Base-by-base conservation (phyloP, 768 basidiomycete genomes). In the Trametes elegans region DNA sequence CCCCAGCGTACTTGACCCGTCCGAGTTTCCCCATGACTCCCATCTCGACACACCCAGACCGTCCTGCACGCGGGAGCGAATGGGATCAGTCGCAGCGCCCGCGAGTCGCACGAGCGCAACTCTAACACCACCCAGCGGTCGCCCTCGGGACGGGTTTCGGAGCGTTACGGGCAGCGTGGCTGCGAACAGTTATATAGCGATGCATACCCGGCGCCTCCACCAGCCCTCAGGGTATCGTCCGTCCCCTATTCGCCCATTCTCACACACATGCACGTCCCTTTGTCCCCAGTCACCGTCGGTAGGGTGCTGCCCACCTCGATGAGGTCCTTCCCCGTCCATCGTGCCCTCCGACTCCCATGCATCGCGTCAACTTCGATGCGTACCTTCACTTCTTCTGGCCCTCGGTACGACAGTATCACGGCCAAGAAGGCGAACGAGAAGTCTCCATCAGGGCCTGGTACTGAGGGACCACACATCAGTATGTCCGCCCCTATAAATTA, bases 391-490 rank as follows among this genome's bases (percentile, higher is more conserved):
- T 44, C 55, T 16, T 57, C 43, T 18, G 5, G 44, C 16, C 19
- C 48, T 32, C 29, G 46, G 4, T 5, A 11, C 19, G 55, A 57
- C 39, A n/a, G n/a, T n/a, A 19, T 61, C 7, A 50, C 23, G 23
- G 49, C 28, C 28, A 47, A 58, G 49, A 53, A 52, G 29, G 29
- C 53, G 6, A 49, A 61, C 27, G 55, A 53, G 31, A 62, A 61
- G 51, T 59, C 57, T 16, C 24, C 18, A 19, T 27, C 49, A 21
- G 55, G 60, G 24, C 60, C 62, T 16, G 71, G 71, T 51, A 68
- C 65, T 5, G 74, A 76, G 38, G 74, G 74, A 0, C 61, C 64
- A 16, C 74, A 76, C 57, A 60, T 45, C 53, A 67, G 74, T 73
- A 49, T 43, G 66, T 52, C 29, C 27, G 10, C 7, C 2, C 23